phyloP scores from a whole-genome alignment of 768 basidiomycete genomes.

The Lentinula boryana region DNA sequence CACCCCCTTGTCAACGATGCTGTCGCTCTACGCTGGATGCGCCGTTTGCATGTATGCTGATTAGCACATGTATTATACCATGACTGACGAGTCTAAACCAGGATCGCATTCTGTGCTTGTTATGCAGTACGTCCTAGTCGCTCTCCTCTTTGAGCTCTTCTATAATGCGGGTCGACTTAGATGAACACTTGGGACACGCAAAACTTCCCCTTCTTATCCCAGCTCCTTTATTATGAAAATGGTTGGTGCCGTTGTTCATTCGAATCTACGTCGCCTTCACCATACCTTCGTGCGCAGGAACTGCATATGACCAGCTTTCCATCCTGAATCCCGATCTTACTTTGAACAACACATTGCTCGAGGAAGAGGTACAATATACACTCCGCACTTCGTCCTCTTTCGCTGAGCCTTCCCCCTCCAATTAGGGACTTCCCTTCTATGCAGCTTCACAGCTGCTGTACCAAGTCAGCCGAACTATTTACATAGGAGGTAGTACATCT shows the following conservation, averaged over 20 bases:
- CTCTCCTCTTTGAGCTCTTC: no score
- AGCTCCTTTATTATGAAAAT: constrained; percentile 14
- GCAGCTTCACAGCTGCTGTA: constrained; percentile 36
- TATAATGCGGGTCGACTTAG: not conserved
- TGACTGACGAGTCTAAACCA: not conserved
- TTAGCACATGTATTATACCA: not conserved
- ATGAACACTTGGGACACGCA: constrained; percentile 16
- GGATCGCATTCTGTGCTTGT: constrained; percentile 23
- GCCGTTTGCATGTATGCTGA: constrained; percentile 31
- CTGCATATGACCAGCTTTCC: constrained; percentile 41
- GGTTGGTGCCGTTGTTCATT: not conserved
- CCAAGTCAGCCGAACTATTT: constrained; percentile 30
- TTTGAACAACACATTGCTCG: constrained; percentile 40
- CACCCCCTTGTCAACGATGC: constrained; percentile 42
- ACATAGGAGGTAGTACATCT: constrained; percentile 26
- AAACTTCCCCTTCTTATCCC: constrained; percentile 38
- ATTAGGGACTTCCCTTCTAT: constrained; percentile 33
- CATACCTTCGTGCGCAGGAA: constrained; percentile 22
- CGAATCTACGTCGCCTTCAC: not conserved
- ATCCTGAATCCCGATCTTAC: constrained; percentile 45
- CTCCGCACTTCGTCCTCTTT: not conserved
- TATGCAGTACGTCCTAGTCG: constrained; percentile 2
- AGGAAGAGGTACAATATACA: constrained; percentile 17
- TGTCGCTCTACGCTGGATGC: constrained; percentile 37
- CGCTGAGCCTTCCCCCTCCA: not conserved